A percentile compares a stretch with the other conserved stretches of the same genome.
These are phyloP conservation scores for Wickerhamiella infanticola DNA, from an alignment of 1,139 yeast genomes.

Conservation along the genomic window DNA sequence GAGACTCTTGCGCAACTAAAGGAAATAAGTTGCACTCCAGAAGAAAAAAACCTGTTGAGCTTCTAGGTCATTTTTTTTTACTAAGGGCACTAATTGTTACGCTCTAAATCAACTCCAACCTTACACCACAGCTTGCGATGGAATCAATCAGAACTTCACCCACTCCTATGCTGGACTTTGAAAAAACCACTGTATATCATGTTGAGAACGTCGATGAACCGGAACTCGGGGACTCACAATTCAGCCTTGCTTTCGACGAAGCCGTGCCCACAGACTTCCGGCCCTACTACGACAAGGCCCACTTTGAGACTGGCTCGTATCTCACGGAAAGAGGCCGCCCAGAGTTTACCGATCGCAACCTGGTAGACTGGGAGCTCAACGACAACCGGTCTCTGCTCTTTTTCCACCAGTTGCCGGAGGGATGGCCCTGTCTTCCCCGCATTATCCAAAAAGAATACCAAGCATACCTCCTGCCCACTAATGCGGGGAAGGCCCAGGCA, in stretches of 20 bases:
- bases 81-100: too few species aligned
- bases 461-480: slow-evolving; percentile 35
- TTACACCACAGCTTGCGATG: slow-evolving; percentile 18
- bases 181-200: neutral
- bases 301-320: neutral
- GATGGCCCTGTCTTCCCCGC: slow-evolving; percentile 40
- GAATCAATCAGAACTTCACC: neutral
- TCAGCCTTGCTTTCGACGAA: neutral
- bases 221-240: neutral
- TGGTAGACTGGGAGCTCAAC: slow-evolving; percentile 50
- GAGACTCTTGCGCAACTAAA: too few species aligned
- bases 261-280: slow-evolving; percentile 1
- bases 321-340: slow-evolving; percentile 37
- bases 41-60: too few species aligned
- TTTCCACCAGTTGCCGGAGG: slow-evolving; percentile 32
- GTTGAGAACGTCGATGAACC: neutral
- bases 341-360: slow-evolving; percentile 39
- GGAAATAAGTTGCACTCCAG: too few species aligned
- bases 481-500: slow-evolving; percentile 34
- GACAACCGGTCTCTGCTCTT: slow-evolving; percentile 48
- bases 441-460: slow-evolving; percentile 28
- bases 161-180: neutral
- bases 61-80: too few species aligned
- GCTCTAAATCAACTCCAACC: neutral
- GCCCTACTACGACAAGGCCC: neutral